Evolutionary conservation across 2,329 filamentous ascomycete genomes (phyloP), one percentile per base, ranked within the genome.

Genomic region (Camillea tinctor): DNA sequence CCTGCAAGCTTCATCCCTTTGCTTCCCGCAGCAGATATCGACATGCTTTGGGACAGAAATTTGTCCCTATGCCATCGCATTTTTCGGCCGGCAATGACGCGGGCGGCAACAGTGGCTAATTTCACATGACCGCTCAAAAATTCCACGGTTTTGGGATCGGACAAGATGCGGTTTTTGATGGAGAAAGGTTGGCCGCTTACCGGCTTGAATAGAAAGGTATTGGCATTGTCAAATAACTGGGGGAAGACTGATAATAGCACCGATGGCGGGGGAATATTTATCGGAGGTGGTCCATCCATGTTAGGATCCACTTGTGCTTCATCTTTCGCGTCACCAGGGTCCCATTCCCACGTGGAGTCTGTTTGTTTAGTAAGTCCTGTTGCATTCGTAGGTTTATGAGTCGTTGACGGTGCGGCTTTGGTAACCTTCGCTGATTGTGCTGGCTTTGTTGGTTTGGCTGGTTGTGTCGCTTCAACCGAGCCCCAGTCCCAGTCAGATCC

Each of bases 1-100:
- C 92, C 90, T 0, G 89, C 86, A 20, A 98, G 84, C 76, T 97
- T 98, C 94, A 98, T 97, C 3, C 94, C 88, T 68, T 91, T 92
- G 56, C 87, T 85, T 2, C 88, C 88, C 2, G 88, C 84, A 17
- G 87, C 86, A 1, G 92, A 91, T 62, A 98, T 96, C 59, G 90
- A 88, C 91, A 96, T 97, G 70, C 89, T 88, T 74, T 97, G 92
- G 1, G 91, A 86, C 13, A 98, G 80, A 63, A 92, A 87, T 63
- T 86, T 89, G 75, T 98, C 94, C 57, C 94, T 86, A 73, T 96
- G 94, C 94, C 94, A 98, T 59, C 94, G 89, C 55, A 90, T 79
- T 69, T 91, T 93, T 60, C 94, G 88, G 11, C 93, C 94, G 1
- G 91, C 90, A 59, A 97, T 88, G 54, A 97, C 84, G 51, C 89